Evolutionary conservation across 2,329 filamentous ascomycete species (phyloP), one percentile per base, ranked within the genome.

Genomic region (Fusarium abutilonis): DNA sequence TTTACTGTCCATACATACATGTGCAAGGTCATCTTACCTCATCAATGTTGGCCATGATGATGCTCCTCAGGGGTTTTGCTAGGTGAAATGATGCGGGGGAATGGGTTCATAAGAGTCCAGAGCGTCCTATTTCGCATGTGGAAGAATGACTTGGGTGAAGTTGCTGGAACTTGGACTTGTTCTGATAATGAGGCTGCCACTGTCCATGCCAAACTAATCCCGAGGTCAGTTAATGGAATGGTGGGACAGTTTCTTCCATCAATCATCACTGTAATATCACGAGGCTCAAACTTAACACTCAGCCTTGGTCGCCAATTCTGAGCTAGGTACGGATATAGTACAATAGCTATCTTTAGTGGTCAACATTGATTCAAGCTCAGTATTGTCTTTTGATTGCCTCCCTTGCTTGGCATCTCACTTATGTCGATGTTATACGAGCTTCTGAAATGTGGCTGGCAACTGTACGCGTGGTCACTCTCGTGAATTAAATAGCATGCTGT

Each of bases 401-500:
- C 19, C n/a, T 41, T 52, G 21, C 39, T 21, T 17, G 28, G 48
- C 28, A 41, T 23, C 23, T 53, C 26, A 36, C 13, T 26, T 4
- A 26, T 26, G 23, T 26, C 23, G 8, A 26, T 49, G n/a, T 21
- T 23, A 40, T 40, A 45, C 26, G 26, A 29, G 35, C 48, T 8
- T 38, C 47, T 42, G 56, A 52, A 52, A 49, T 43, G 45, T 57
- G 61, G 52, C 63, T 61, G 57, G 58, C 54, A 58, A 66, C 59
- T 36, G 41, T 44, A 48, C 52, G 23, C 11, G 41, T 32, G 39
- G 46, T 47, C 35, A 42, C 35, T 49, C 44, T 38, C 26, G 54
- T 57, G 52, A 57, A 66, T 51, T 54, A 65, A 8, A 26, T 7
- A 8, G 44, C 50, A 40, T 52, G 52, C 60, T 49, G 42, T 17